phyloP scores from a whole-genome alignment of 1,284 basidiomycete genomes.

The Phlebopus sp. region DNA sequence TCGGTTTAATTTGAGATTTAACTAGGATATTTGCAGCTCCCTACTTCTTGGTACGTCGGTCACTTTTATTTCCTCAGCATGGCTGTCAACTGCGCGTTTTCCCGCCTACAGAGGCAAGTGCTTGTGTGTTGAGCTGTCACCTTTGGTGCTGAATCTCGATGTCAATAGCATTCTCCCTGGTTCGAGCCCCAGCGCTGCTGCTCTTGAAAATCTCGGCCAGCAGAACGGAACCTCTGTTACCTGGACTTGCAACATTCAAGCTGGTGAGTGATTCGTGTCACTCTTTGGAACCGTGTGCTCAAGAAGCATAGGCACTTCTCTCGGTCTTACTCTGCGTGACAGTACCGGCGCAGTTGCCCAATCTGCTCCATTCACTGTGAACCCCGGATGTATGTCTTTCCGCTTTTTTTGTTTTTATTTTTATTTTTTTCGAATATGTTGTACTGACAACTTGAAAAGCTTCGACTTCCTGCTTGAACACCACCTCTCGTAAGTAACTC shows the following conservation, averaged over 20 bases:
- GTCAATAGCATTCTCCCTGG: constrained; percentile 43
- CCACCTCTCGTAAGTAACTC: constrained; percentile 17
- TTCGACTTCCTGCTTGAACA: constrained; percentile 32
- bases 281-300: not conserved
- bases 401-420: not conserved
- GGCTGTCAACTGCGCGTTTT: not conserved
- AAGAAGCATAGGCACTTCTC: constrained; percentile 36
- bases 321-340: constrained; percentile 57
- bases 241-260: constrained; percentile 44
- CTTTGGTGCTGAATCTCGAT: not conserved
- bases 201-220: constrained; percentile 39
- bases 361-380: constrained; percentile 49
- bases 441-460: constrained; percentile 25
- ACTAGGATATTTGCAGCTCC: constrained; percentile 37
- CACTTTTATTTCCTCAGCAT: constrained; percentile 1
- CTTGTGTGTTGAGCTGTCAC: not conserved
- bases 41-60: constrained; percentile 47
- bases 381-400: constrained; percentile 42
- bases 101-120: constrained; percentile 22
- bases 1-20: not conserved
- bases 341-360: constrained; percentile 44
- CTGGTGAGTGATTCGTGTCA: constrained; percentile 4
- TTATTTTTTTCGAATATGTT: not conserved
- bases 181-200: constrained; percentile 31
- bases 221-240: constrained; percentile 37